phyloP scores from a whole-genome alignment of 352 stramenopile species.

The Globisporangium parvum region DNA sequence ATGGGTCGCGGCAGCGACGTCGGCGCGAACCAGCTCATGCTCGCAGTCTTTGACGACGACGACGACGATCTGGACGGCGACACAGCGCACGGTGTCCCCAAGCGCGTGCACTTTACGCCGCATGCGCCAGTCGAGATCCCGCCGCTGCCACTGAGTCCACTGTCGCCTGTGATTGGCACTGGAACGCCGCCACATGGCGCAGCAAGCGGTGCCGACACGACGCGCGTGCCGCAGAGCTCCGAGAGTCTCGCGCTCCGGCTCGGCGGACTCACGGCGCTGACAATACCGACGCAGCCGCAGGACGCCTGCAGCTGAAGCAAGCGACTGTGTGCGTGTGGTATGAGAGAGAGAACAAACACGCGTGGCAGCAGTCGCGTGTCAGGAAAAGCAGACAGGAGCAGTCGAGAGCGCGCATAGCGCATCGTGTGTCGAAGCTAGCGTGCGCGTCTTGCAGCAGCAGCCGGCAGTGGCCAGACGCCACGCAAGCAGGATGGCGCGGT shows the following conservation, averaged over 20 bases:
- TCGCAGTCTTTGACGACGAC: neutral
- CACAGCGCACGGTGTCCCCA: neutral
- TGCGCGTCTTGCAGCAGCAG: too few species aligned
- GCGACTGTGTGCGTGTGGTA: neutral
- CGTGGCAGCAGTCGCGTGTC: too few species aligned
- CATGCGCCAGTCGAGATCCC: conserved; percentile 18
- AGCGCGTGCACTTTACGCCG: conserved; percentile 19
- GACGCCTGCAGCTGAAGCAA: conserved; percentile 4
- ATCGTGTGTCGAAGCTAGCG: too few species aligned
- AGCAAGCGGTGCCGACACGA: neutral
- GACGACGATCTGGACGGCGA: conserved; percentile 8
- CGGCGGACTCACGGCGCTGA: conserved; percentile 6
- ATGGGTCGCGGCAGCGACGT: conserved; percentile 6
- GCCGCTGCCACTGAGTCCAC: neutral
- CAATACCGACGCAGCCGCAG: conserved; percentile 7
- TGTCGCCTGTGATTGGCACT: neutral
- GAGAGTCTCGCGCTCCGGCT: conserved; percentile 4
- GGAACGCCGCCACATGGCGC: neutral
- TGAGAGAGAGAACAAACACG: too few species aligned
- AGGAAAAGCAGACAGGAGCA: too few species aligned
- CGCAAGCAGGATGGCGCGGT: too few species aligned
- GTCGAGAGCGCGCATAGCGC: too few species aligned
- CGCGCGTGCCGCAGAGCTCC: neutral
- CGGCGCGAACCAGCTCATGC: neutral
- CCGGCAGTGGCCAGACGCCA: too few species aligned